Evolutionary conservation across 2,329 filamentous ascomycete species (phyloP), one percentile per base, ranked within the genome.

Genomic region (Leptoxyphium fumago): DNA sequence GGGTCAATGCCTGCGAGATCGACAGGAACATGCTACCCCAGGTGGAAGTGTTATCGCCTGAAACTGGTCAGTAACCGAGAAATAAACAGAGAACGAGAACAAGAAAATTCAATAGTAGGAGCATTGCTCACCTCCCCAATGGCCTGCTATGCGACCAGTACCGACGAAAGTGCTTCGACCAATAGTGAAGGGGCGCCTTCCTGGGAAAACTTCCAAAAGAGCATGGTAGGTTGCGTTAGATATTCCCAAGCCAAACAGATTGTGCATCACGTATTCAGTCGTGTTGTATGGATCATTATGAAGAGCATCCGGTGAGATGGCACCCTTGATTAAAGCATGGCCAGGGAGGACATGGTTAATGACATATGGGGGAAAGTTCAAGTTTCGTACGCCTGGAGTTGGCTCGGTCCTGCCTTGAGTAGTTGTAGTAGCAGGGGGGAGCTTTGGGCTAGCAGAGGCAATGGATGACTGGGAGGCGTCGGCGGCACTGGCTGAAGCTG

Each of bases 401-500:
- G 43, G 39, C 11, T 47, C 26, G 1, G 51, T 54, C 17, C 54
- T 43, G 9, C 47, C 48, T 42, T 34, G 45, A 15, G 48, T 46
- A 17, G 45, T 49, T 6, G 45, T 50, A 10, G 51, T 49, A n/a
- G 28, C 50, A 32, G 38, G 49, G 45, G 38, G 52, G 32, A 13
- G 43, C 34, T 11, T n/a, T 3, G 52, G 48, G 17, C 50, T 54
- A 8, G 58, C 52, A 18, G 50, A 43, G 30, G 62, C 61, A 41
- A 56, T 63, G 41, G 57, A 66, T 38, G 64, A 66, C 52, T 78
- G 74, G 32, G 66, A 70, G 1, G 69, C 65, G 2, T 72, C 68
- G 5, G 70, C 69, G 0, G 75, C 66, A 1, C 74, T 73, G 0
- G 73, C 78, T 1, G 73, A 69, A 1, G 77, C 69, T 2, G 78